Base-by-base conservation (phyloP, 2,329 filamentous ascomycete genomes). In the Trematosphaeria pertusa region DNA sequence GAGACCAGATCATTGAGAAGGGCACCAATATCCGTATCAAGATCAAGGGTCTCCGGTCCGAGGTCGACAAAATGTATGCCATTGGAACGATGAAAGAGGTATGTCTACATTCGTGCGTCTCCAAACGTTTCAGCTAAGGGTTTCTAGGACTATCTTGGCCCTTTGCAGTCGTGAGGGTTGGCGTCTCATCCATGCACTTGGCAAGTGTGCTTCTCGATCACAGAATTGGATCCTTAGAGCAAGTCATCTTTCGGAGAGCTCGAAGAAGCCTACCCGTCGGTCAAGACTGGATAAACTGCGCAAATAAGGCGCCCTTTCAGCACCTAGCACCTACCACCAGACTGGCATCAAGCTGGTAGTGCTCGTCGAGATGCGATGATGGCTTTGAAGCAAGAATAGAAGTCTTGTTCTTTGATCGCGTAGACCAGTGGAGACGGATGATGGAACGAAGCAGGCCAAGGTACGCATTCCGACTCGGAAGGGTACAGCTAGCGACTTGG, bases 21-120 rank as follows among this genome's bases (percentile, higher is more conserved):
- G 91, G 91, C 37, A 95, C 92, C 12, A 93, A 96, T 62, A 85
- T 99, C 54, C 89, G 94, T 36, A 85, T 97, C 57, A 97, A 97
- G 76, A 87, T 99, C 55, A 90, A 97, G 62, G 94, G 94, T 73
- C 89, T 93, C 39, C 85, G 95, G 73, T 92, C 89, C 56, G 94
- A 97, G 71, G 90, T 97, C 40, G 91, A 90, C 53, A 88, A 90
- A 70, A 96, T 99, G 83, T 97, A 89, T 81, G 94, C 93, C 28
- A 96, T 99, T 72, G 94, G 92, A 50, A 97, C 91, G 60, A 97
- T 99, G 77, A 96, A 96, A 75, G 93, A 87, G 69, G 84, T 71
- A 63, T 48, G 52, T 48, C 22, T 4, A 34, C 26, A 15, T 42
- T 39, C 37, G 18, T 45, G 22, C 17, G 37, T 38, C 37, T 32